phyloP scores from a whole-genome alignment of 371 early-diverging fungal species.

The Umbelopsis sp. region DNA sequence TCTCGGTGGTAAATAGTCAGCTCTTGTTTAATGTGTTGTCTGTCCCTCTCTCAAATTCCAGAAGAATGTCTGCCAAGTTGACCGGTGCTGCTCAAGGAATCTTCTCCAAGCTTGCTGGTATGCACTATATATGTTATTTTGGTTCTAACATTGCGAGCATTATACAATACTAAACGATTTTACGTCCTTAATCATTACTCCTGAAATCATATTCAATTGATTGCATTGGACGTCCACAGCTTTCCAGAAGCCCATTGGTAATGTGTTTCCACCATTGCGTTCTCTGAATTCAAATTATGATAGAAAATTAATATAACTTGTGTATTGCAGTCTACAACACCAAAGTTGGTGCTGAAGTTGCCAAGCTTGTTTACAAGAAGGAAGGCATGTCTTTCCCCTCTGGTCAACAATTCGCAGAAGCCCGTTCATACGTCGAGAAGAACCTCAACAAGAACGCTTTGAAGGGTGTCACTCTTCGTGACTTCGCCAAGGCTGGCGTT shows the following conservation, averaged over 20 bases:
- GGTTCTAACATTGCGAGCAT: no score
- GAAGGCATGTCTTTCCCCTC: slow-evolving; percentile 73
- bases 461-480: slow-evolving; percentile 55
- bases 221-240: slow-evolving; percentile 26
- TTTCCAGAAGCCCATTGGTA: slow-evolving; percentile 43
- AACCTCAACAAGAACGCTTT: slow-evolving; percentile 49
- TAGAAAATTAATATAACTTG: slow-evolving; percentile 22
- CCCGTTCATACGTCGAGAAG: slow-evolving; percentile 55
- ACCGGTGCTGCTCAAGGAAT: slow-evolving; percentile 31
- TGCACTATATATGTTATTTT: not conserved
- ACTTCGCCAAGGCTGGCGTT: slow-evolving; percentile 59
- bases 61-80: slow-evolving; percentile 28
- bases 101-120: slow-evolving; percentile 45
- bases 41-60: slow-evolving; percentile 13
- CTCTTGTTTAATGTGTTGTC: not conserved
- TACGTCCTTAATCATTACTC: not conserved
- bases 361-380: slow-evolving; percentile 72
- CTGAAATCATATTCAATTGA: not conserved
- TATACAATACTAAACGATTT: not conserved
- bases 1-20: no score
- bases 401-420: slow-evolving; percentile 58
- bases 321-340: slow-evolving; percentile 53
- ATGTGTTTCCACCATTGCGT: not conserved
- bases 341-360: slow-evolving; percentile 68
- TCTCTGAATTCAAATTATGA: not conserved